Evolutionary conservation across 2,329 filamentous ascomycete genomes (phyloP).

Genomic region (Graphilbum ipis-grandicollis): DNA sequence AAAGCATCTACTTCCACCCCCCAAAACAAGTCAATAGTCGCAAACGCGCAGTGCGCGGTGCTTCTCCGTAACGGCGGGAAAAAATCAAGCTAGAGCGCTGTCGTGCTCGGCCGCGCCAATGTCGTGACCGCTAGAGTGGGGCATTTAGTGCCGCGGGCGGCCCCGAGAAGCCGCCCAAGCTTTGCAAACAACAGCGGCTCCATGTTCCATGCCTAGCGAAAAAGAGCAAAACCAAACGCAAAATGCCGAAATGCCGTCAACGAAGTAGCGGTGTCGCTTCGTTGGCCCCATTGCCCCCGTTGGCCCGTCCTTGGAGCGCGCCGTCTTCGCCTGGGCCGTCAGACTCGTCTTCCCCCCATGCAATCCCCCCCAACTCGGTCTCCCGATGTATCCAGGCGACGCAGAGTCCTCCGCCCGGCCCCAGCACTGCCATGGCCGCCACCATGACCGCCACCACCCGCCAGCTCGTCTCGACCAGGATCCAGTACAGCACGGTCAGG

Average conservation of each 20-base stretch:
- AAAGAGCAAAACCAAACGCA: too few species aligned
- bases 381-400: slow-evolving; percentile 17
- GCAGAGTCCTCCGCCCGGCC: slow-evolving; percentile 20
- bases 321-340: too few species aligned
- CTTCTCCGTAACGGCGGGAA: neutral
- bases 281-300: too few species aligned
- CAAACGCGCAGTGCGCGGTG: neutral
- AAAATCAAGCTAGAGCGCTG: neutral
- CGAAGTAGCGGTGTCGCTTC: too few species aligned
- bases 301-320: too few species aligned
- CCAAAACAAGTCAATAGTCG: too few species aligned
- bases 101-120: neutral
- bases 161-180: too few species aligned
- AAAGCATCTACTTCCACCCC: too few species aligned
- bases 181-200: too few species aligned
- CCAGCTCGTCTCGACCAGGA: slow-evolving; percentile 32
- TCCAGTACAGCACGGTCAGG: slow-evolving; percentile 33
- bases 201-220: too few species aligned
- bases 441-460: slow-evolving; percentile 13
- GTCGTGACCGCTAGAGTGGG: neutral
- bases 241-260: too few species aligned
- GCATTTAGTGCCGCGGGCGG: neutral
- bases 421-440: slow-evolving; percentile 13
- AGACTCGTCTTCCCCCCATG: too few species aligned
- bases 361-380: neutral